phyloP scores from a whole-genome alignment of 2,329 filamentous ascomycete species.

The Penicillium concentricum region DNA sequence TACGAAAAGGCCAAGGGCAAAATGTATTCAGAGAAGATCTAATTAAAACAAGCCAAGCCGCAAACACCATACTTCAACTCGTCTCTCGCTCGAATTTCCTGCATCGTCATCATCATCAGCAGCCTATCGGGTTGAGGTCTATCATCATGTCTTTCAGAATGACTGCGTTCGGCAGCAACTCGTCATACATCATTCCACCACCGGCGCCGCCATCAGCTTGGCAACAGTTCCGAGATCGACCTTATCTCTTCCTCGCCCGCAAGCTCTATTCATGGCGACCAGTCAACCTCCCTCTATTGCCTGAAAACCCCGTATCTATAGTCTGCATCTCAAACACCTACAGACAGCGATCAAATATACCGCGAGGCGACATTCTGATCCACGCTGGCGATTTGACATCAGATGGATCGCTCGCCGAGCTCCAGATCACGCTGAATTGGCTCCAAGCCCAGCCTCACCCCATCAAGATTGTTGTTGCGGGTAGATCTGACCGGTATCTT shows the following conservation, averaged over 20 bases:
- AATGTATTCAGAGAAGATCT: background rate
- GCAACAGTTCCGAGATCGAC: background rate
- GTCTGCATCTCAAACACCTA: background rate
- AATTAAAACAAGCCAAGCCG: background rate
- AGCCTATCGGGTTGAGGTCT: background rate
- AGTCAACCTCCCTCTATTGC: background rate
- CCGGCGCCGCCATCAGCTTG: background rate
- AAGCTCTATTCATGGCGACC: background rate
- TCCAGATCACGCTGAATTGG: background rate
- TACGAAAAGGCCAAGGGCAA: background rate
- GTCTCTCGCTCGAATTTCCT: background rate
- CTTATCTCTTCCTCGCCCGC: background rate
- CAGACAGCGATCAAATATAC: background rate
- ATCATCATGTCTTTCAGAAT: background rate
- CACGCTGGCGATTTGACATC: background rate
- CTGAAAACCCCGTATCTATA: background rate
- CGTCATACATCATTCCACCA: background rate
- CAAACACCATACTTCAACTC: background rate
- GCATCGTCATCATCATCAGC: background rate
- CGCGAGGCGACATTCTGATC: background rate
- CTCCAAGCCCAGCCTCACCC: background rate
- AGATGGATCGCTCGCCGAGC: background rate
- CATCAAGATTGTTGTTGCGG: background rate
- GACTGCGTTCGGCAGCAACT: background rate
- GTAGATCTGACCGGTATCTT: background rate